A percentile compares a stretch with the other conserved stretches of the same genome.
Evolutionary conservation across 208 protist genomes (phyloP).

Genomic region (Trypanosoma congolense): DNA sequence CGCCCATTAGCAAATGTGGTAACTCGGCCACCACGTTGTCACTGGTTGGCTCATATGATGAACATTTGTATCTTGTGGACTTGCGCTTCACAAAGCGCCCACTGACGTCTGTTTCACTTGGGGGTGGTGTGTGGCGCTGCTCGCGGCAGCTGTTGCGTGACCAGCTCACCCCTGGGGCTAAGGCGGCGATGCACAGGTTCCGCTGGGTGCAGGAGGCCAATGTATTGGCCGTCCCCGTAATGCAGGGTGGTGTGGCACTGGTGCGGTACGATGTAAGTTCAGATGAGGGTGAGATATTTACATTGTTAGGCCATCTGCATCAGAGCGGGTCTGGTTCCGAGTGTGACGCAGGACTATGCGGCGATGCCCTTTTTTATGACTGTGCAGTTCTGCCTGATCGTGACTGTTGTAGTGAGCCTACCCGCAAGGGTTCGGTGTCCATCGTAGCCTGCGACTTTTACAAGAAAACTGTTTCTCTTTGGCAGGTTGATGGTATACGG

Average conservation of each 20-base stretch:
- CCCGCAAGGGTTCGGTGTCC: slow-evolving; percentile 1
- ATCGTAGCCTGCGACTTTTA: slow-evolving; percentile 80
- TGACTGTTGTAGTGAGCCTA: background rate
- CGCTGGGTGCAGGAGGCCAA: slow-evolving; percentile 43
- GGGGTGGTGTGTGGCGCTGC: slow-evolving; percentile 80
- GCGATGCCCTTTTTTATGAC: slow-evolving; percentile 72
- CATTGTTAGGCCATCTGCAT: slow-evolving; percentile 17
- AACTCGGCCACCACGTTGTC: slow-evolving; percentile 34
- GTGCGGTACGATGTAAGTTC: slow-evolving; percentile 45
- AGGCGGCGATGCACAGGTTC: slow-evolving; percentile 6
- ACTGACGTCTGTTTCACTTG: slow-evolving; percentile 39
- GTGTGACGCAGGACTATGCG: slow-evolving; percentile 11
- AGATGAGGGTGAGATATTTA: slow-evolving; percentile 36
- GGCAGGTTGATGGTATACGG: slow-evolving; percentile 29
- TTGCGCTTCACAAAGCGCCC: slow-evolving; percentile 37
- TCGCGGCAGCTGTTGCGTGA: slow-evolving; percentile 35
- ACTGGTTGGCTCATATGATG: slow-evolving; percentile 79
- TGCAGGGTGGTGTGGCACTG: slow-evolving; percentile 80
- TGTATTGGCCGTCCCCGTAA: slow-evolving; percentile 65
- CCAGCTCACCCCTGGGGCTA: background rate
- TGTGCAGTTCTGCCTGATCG: slow-evolving; percentile 35
- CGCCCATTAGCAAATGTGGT: slow-evolving; percentile 33
- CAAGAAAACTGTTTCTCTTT: slow-evolving; percentile 58
- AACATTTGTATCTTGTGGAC: slow-evolving; percentile 70
- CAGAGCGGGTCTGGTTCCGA: background rate